phyloP scores from a whole-genome alignment of 2,329 filamentous ascomycete species.

The Colletotrichum destructivum region DNA sequence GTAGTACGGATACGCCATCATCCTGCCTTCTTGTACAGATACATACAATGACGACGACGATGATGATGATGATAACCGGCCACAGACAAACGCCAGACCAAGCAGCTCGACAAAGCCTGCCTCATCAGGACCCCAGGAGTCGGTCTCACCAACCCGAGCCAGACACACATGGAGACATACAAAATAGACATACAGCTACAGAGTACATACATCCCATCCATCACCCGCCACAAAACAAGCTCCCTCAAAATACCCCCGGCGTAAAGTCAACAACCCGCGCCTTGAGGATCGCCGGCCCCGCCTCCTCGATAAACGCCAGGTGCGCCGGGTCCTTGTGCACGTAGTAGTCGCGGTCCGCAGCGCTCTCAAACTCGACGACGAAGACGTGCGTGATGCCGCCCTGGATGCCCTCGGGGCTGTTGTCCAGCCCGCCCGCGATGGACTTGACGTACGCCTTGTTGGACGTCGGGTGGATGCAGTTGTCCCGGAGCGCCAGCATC shows the following conservation, averaged over 20 bases:
- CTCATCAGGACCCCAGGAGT: no score
- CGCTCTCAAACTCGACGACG: slow-evolving; percentile 75
- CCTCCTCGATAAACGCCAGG: slow-evolving; percentile 68
- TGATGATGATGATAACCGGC: no score
- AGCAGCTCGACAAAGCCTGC: no score
- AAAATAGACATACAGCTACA: no score
- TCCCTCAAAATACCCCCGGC: slow-evolving; percentile 56
- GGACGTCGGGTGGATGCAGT: slow-evolving; percentile 74
- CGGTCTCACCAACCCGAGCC: no score
- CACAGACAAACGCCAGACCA: no score
- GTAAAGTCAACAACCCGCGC: slow-evolving; percentile 74
- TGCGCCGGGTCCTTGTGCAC: slow-evolving; percentile 76
- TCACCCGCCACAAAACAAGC: neutral
- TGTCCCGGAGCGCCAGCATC: slow-evolving; percentile 66
- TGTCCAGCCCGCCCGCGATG: slow-evolving; percentile 72
- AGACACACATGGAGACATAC: no score
- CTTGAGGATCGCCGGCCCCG: slow-evolving; percentile 64
- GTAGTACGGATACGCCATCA: no score
- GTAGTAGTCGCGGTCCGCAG: slow-evolving; percentile 79
- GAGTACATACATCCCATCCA: neutral
- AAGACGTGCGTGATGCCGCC: slow-evolving; percentile 79
- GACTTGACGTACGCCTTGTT: slow-evolving; percentile 73
- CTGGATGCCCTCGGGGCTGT: slow-evolving; percentile 72
- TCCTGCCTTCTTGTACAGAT: no score
- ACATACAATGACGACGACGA: no score